These are phyloP conservation scores for Chlamydomonas reinhardtii DNA, from an alignment of 163 green algal genomes.

Conservation along the genomic window DNA sequence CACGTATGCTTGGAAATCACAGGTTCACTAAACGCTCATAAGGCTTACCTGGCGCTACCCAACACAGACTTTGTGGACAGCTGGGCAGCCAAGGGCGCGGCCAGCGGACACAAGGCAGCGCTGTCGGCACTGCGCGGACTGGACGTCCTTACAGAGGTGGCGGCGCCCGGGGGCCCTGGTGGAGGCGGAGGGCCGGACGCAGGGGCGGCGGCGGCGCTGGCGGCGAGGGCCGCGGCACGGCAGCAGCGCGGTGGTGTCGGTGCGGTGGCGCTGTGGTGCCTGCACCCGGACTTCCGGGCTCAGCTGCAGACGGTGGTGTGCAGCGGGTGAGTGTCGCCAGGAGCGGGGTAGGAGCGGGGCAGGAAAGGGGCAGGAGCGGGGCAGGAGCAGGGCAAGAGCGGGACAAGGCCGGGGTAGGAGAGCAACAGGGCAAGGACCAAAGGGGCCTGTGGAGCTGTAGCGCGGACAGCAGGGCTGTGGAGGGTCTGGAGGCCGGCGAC, in stretches of 20 bases:
- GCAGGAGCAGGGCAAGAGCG: no score
- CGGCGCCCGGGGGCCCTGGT: background rate
- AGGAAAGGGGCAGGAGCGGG: background rate
- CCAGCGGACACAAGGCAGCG: slow-evolving; percentile 55
- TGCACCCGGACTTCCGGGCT: slow-evolving; percentile 68
- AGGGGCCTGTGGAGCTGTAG: no score
- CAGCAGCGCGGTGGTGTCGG: background rate
- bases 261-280: background rate
- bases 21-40: no score
- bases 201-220: no score
- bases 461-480: no score
- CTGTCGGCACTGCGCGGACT: slow-evolving; percentile 62
- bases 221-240: background rate
- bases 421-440: no score
- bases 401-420: no score
- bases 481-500: no score
- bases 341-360: background rate
- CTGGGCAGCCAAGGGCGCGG: slow-evolving; percentile 44
- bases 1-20: no score
- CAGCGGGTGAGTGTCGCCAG: slow-evolving; percentile 39
- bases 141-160: slow-evolving; percentile 12
- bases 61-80: slow-evolving; percentile 61
- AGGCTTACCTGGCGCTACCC: no score
- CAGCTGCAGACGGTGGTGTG: slow-evolving; percentile 63
- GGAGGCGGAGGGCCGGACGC: background rate